Percentiles rank a stretch among this genome's conserved stretches.
Evolutionary conservation across 257 asterid genomes (phyloP).

Genomic region (Ilex asprella): DNA sequence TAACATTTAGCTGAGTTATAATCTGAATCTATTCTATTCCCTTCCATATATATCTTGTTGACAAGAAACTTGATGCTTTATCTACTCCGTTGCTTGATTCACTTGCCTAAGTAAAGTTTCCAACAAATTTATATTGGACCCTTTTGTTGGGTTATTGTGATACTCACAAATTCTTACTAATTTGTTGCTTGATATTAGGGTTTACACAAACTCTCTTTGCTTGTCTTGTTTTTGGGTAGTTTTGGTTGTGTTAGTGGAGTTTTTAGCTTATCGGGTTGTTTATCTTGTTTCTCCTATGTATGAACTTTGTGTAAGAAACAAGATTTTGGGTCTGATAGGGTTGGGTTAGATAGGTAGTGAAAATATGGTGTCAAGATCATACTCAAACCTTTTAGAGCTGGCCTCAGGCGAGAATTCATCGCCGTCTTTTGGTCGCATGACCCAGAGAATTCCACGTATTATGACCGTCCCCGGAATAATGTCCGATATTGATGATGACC

Average conservation of each 20-base stretch:
- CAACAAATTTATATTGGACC: constrained; percentile 16
- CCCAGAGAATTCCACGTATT: constrained; percentile 65
- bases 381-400: constrained; percentile 73
- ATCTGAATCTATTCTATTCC: constrained; percentile 33
- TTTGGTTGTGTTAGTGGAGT: constrained; percentile 5
- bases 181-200: constrained; percentile 14
- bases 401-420: constrained; percentile 83
- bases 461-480: constrained; percentile 83
- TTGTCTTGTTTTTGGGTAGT: constrained; percentile 3
- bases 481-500: constrained; percentile 73
- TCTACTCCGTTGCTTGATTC: constrained; percentile 24
- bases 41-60: constrained; percentile 15
- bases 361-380: constrained; percentile 79
- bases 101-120: constrained; percentile 28
- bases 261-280: constrained; percentile 7
- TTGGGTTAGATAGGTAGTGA: constrained; percentile 17
- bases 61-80: constrained; percentile 15
- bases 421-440: constrained; percentile 54
- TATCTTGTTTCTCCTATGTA: constrained; percentile 15
- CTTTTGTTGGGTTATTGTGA: constrained; percentile 18
- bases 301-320: constrained; percentile 14
- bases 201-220: background rate
- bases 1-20: constrained; percentile 19
- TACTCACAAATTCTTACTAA: constrained; percentile 7
- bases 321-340: constrained; percentile 18